These are phyloP conservation scores for Yamagishiella unicocca DNA, from an alignment of 139 green algal genomes.

Conservation along the genomic window DNA sequence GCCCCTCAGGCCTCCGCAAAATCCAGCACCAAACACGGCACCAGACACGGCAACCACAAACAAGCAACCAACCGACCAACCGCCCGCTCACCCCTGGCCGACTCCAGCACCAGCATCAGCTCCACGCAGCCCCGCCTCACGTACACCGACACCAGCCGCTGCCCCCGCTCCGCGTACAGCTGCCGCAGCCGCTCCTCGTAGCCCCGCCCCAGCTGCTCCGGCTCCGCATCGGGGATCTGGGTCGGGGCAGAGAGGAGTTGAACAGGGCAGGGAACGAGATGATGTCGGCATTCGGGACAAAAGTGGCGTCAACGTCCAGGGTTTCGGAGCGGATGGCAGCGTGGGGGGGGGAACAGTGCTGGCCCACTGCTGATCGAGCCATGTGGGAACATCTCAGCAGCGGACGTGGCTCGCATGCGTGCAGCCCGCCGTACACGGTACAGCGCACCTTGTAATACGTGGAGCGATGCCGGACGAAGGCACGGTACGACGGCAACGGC, in stretches of 20 bases:
- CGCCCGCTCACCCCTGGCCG: no score
- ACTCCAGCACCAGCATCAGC: neutral
- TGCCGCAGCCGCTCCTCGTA: neutral
- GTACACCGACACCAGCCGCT: neutral
- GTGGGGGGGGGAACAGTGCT: no score
- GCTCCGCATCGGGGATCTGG: conserved; percentile 14
- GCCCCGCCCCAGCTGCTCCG: neutral
- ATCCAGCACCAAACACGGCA: neutral
- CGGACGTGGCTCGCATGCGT: no score
- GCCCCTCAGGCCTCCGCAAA: neutral
- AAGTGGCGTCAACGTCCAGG: no score
- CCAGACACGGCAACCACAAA: no score
- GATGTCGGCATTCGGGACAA: neutral
- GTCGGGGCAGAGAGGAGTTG: no score
- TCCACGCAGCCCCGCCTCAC: conserved; percentile 9
- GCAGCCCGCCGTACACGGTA: neutral
- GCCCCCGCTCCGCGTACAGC: neutral
- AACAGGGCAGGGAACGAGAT: neutral
- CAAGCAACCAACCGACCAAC: no score
- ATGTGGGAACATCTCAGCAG: neutral
- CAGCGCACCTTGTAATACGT: neutral
- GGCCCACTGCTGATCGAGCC: neutral
- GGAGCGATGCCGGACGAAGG: neutral
- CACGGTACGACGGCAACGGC: neutral
- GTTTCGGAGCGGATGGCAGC: neutral